These are phyloP conservation scores for Flaveria robusta DNA, from an alignment of 129 eudicot species.

Conservation along the genomic window DNA sequence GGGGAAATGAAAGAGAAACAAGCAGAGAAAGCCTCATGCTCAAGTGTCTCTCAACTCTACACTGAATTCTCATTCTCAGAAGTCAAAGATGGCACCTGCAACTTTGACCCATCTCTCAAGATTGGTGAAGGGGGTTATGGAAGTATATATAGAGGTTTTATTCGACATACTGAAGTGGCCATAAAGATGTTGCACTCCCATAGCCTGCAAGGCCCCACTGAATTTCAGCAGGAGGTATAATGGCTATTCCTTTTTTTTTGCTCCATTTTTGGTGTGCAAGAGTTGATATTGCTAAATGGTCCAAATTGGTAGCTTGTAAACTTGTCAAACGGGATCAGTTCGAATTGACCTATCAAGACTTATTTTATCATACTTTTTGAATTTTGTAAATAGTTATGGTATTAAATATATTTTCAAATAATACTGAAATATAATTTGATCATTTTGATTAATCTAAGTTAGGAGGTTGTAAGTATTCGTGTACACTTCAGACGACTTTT, in stretches of 20 bases:
- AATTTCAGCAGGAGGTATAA: constrained; percentile 87
- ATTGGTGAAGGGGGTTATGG: constrained; percentile 95
- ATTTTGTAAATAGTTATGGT: too few relatives aligned
- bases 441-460: too few relatives aligned
- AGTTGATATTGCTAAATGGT: too few relatives aligned
- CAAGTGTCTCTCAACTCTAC: constrained; percentile 37
- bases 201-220: constrained; percentile 69
- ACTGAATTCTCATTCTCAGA: constrained; percentile 56
- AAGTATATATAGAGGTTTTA: constrained; percentile 56
- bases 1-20: constrained; percentile 53
- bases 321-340: too few relatives aligned
- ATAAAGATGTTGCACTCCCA: constrained; percentile 62
- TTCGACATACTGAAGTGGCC: constrained; percentile 77
- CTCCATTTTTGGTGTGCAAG: too few relatives aligned
- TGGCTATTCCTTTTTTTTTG: neutral
- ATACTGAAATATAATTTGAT: too few relatives aligned
- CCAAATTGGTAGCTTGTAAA: too few relatives aligned
- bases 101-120: constrained; percentile 59
- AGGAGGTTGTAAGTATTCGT: too few relatives aligned
- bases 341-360: too few relatives aligned
- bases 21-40: constrained; percentile 31
- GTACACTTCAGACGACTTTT: too few relatives aligned
- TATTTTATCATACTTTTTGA: too few relatives aligned
- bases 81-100: constrained; percentile 62
- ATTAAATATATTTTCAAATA: too few relatives aligned